Evolutionary conservation across 805 yeast species (phyloP).

Genomic region (Maudiozyma barnettii): DNA sequence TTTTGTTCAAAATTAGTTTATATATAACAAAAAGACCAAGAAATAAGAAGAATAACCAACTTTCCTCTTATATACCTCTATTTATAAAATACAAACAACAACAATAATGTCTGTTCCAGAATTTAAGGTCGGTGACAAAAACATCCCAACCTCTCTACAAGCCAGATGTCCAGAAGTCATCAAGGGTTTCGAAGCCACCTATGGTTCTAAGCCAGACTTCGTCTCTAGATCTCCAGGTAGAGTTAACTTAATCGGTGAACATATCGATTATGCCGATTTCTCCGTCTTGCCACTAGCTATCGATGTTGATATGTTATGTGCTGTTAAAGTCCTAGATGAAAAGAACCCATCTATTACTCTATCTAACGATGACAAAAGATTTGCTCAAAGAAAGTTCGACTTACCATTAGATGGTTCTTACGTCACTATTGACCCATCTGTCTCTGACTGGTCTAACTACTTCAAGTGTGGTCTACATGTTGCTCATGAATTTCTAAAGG

Average conservation of each 20-base stretch:
- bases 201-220: constrained; percentile 32
- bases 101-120: constrained; percentile 13
- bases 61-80: background rate
- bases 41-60: background rate
- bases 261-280: constrained; percentile 59
- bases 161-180: constrained; percentile 8
- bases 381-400: constrained; percentile 30
- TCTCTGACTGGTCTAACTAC: constrained; percentile 57
- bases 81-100: background rate
- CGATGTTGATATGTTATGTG: constrained; percentile 51
- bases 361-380: constrained; percentile 30
- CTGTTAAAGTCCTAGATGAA: constrained; percentile 30
- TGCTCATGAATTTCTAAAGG: constrained; percentile 41
- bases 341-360: constrained; percentile 23
- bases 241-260: constrained; percentile 68
- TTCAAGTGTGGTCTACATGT: constrained; percentile 57
- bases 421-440: constrained; percentile 39
- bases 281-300: constrained; percentile 69
- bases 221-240: constrained; percentile 64
- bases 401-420: constrained; percentile 34
- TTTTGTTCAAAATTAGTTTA: background rate
- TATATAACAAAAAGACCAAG: background rate
- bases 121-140: constrained; percentile 3
- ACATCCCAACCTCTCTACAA: constrained; percentile 7
- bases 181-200: constrained; percentile 16